These are phyloP conservation scores for Fusarium annulatum DNA, from an alignment of 2,329 filamentous ascomycete species.

Conservation along the genomic window DNA sequence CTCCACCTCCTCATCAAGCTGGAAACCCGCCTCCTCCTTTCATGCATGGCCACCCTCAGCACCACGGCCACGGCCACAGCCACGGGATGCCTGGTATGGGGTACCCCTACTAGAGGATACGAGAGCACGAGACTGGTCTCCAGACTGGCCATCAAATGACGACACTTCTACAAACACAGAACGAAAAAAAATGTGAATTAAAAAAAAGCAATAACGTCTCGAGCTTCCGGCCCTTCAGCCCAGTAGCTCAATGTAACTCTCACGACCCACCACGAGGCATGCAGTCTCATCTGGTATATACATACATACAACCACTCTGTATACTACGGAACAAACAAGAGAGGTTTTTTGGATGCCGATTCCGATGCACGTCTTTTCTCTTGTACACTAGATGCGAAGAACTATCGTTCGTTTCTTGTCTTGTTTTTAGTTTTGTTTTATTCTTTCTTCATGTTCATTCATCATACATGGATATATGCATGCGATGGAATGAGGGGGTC, in stretches of 20 bases:
- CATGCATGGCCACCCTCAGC: conserved; percentile 38
- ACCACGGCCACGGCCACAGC: conserved; percentile 18
- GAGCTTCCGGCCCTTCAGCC: not conserved
- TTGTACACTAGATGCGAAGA: conserved; percentile 41
- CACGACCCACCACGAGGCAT: conserved; percentile 11
- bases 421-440: not conserved
- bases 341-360: conserved; percentile 42
- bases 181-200: not conserved
- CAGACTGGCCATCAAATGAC: not conserved
- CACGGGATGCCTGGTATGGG: conserved; percentile 45
- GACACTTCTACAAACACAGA: not conserved
- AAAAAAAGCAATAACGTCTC: conserved; percentile 20
- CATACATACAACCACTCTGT: conserved; percentile 42
- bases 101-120: conserved; percentile 41
- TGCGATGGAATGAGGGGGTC: conserved; percentile 5
- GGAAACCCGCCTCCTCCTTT: conserved; percentile 35
- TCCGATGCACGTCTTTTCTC: conserved; percentile 15
- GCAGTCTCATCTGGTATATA: conserved; percentile 34
- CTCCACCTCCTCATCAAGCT: conserved; percentile 37
- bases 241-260: conserved; percentile 25
- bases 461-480: conserved; percentile 19
- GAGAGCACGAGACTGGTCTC: not conserved
- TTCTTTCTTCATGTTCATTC: conserved; percentile 7
- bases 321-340: conserved; percentile 39
- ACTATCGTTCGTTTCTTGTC: conserved; percentile 7